Evolutionary conservation across 2,329 filamentous ascomycete species (phyloP).

Genomic region (Aspergillus fructus): DNA sequence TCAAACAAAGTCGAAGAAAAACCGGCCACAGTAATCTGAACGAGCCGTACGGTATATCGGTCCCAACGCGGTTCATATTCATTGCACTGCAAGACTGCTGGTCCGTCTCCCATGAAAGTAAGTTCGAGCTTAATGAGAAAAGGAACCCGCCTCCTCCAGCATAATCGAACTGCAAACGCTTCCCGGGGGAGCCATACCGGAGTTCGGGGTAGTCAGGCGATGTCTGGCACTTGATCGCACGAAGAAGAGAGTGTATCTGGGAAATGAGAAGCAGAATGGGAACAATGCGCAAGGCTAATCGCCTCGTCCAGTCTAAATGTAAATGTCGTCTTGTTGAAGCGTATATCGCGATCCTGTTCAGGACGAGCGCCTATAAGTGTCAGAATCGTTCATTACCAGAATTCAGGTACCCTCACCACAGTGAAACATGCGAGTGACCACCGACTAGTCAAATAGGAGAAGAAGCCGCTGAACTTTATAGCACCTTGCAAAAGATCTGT

Average conservation of each 20-base stretch:
- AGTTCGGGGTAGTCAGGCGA: constrained; percentile 68
- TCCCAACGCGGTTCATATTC: constrained; percentile 65
- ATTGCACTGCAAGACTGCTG: constrained; percentile 72
- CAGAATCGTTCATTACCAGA: not conserved
- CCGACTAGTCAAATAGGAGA: constrained; percentile 85
- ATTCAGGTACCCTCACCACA: constrained; percentile 54
- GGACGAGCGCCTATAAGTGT: constrained; percentile 62
- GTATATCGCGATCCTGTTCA: constrained; percentile 93
- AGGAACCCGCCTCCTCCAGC: constrained; percentile 68
- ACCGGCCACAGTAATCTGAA: constrained; percentile 63
- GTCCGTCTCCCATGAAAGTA: constrained; percentile 74
- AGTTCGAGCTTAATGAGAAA: constrained; percentile 67
- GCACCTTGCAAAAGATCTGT: constrained; percentile 51
- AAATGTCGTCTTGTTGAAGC: constrained; percentile 81
- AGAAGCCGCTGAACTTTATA: constrained; percentile 78
- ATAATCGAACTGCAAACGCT: constrained; percentile 67
- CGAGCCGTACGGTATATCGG: constrained; percentile 68
- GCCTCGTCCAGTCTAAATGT: constrained; percentile 70
- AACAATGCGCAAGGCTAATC: constrained; percentile 67
- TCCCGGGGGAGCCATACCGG: constrained; percentile 67
- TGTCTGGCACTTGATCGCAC: constrained; percentile 90
- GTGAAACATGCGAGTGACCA: constrained; percentile 89
- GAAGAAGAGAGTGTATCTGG: constrained; percentile 70
- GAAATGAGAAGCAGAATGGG: constrained; percentile 69
- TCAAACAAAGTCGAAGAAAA: constrained; percentile 58